These are phyloP conservation scores for Didymella sp. DNA, from an alignment of 2,329 filamentous ascomycete species.

Conservation along the genomic window DNA sequence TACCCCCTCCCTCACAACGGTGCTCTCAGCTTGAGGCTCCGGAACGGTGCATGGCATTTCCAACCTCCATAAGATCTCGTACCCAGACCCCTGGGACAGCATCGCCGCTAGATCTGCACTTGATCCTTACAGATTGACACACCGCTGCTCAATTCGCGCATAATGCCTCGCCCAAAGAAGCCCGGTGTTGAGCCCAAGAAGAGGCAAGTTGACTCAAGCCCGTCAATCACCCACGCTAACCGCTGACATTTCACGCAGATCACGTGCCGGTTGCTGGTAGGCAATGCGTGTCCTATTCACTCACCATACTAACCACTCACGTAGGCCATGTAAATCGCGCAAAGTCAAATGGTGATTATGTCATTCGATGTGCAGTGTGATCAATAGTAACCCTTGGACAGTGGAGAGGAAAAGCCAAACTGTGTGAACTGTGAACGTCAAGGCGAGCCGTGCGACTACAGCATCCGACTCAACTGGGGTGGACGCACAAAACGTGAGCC, in stretches of 20 bases:
- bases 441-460: conserved; percentile 79
- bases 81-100: neutral
- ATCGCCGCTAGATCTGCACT: conserved; percentile 6
- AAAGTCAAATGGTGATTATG: conserved; percentile 74
- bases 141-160: conserved; percentile 6
- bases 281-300: conserved; percentile 6
- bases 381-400: conserved; percentile 38
- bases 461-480: conserved; percentile 81
- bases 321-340: conserved; percentile 78
- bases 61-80: conserved; percentile 18
- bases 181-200: conserved; percentile 70
- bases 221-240: no score
- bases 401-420: conserved; percentile 75
- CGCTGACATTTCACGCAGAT: no score
- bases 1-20: conserved; percentile 6
- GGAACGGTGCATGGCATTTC: conserved; percentile 1
- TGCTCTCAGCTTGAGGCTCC: conserved; percentile 5
- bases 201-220: conserved; percentile 62
- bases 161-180: conserved; percentile 72
- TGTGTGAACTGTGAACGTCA: conserved; percentile 77
- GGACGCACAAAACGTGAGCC: conserved; percentile 70
- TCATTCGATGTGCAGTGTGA: neutral
- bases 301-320: conserved; percentile 22
- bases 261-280: no score
- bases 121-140: conserved; percentile 4